Conservation (phyloP, 305 asterid genomes). For the Fraxinus sp. region DNA sequence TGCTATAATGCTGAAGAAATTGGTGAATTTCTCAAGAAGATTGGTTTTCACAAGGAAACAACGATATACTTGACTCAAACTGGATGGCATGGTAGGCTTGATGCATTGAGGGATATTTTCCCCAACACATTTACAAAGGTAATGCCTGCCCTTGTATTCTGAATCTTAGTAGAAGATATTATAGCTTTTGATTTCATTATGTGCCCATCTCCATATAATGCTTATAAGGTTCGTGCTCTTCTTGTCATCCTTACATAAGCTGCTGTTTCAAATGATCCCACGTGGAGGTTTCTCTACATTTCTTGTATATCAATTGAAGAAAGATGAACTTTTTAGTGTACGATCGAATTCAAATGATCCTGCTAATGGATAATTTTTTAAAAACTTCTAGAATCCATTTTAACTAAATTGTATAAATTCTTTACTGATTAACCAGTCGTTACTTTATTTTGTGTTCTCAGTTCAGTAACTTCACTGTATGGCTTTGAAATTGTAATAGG, state of each 20-base stretch:
- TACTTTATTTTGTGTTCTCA: neutral
- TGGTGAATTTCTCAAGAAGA: slow-evolving; percentile 40
- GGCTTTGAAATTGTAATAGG: slow-evolving; percentile 28
- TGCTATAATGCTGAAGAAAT: slow-evolving; percentile 43
- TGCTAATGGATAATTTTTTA: neutral
- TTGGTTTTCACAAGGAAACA: slow-evolving; percentile 46
- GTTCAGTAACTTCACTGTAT: neutral
- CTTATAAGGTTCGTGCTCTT: neutral
- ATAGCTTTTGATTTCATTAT: neutral
- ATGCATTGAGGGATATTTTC: slow-evolving; percentile 44
- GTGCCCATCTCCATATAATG: neutral
- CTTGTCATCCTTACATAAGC: neutral
- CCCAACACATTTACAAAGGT: slow-evolving; percentile 75
- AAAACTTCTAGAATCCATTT: neutral
- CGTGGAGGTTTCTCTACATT: neutral
- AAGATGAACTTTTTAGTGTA: slow-evolving; percentile 23
- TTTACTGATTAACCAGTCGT: neutral
- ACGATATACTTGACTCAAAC: slow-evolving; percentile 45
- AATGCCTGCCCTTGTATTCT: neutral
- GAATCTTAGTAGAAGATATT: neutral
- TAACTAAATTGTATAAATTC: slow-evolving; percentile 17
- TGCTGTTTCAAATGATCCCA: slow-evolving; percentile 23
- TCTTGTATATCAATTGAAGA: slow-evolving; percentile 23
- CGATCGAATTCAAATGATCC: neutral
- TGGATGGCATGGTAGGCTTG: slow-evolving; percentile 49